These are phyloP conservation scores for Vachellia collinsii DNA, from an alignment of 306 rosid species.

Conservation along the genomic window DNA sequence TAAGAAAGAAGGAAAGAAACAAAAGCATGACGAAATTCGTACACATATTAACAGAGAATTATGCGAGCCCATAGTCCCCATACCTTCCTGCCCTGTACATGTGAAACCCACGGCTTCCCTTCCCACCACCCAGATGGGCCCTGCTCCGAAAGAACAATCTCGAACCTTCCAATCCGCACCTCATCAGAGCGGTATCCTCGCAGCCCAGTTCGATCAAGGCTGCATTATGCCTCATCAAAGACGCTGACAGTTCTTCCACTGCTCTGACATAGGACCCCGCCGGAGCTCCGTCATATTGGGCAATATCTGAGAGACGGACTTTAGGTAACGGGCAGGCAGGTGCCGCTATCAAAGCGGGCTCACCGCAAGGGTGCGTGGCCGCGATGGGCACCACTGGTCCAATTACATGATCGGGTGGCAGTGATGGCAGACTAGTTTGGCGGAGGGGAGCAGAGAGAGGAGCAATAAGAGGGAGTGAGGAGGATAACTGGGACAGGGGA, in stretches of 20 bases:
- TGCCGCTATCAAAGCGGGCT: conserved; percentile 42
- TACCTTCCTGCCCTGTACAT: conserved; percentile 97
- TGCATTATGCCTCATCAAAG: conserved; percentile 87
- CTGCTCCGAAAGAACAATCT: conserved; percentile 77
- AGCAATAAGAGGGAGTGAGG: conserved; percentile 34
- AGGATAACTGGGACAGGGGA: conserved; percentile 48
- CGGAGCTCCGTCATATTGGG: conserved; percentile 80
- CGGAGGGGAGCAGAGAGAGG: conserved; percentile 49
- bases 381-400: conserved; percentile 48
- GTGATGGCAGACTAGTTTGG: conserved; percentile 44
- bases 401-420: conserved; percentile 47
- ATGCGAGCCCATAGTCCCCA: not conserved
- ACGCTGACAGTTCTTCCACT: conserved; percentile 67
- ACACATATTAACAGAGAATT: not conserved
- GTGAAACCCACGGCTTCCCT: conserved; percentile 80
- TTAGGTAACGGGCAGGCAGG: conserved; percentile 51
- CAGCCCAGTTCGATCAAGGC: conserved; percentile 75
- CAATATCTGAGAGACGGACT: conserved; percentile 82
- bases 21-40: not conserved
- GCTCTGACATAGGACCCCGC: conserved; percentile 63
- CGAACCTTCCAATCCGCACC: conserved; percentile 88
- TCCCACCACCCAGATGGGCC: conserved; percentile 64
- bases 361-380: conserved; percentile 51
- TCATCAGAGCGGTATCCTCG: conserved; percentile 69
- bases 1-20: not conserved